These are phyloP conservation scores for Mychonastes homosphaera DNA, from an alignment of 139 green algal species.

Conservation along the genomic window DNA sequence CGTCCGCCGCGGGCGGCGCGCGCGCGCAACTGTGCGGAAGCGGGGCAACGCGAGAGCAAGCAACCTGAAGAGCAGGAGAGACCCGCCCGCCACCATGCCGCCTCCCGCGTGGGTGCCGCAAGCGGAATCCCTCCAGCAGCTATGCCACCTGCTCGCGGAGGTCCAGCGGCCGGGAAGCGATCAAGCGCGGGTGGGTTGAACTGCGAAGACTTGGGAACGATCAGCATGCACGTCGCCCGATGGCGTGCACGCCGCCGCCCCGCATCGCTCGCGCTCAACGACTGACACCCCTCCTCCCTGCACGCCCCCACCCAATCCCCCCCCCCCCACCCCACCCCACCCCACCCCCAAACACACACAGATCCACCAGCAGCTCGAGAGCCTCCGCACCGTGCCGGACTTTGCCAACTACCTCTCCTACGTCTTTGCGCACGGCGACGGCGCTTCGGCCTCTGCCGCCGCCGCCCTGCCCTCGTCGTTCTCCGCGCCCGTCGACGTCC, in stretches of 20 bases:
- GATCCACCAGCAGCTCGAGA: slow-evolving; percentile 76
- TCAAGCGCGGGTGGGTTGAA: slow-evolving; percentile 50
- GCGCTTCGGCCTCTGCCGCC: not conserved
- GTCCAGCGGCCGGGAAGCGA: slow-evolving; percentile 72
- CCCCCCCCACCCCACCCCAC: not conserved
- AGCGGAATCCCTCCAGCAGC: slow-evolving; percentile 53
- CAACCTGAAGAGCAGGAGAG: not conserved
- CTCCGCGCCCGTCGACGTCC: slow-evolving; percentile 37
- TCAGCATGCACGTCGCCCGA: not conserved
- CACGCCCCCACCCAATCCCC: not conserved
- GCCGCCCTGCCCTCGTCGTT: not conserved
- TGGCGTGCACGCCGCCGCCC: not conserved
- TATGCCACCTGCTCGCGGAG: slow-evolving; percentile 62
- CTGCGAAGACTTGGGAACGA: not conserved
- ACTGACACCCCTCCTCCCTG: too few relatives aligned
- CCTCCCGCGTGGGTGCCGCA: slow-evolving; percentile 52
- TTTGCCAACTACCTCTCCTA: slow-evolving; percentile 94
- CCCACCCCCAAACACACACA: slow-evolving; percentile 22
- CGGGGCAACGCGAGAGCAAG: too few relatives aligned
- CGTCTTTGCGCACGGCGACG: slow-evolving; percentile 65
- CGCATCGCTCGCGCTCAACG: not conserved
- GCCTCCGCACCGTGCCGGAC: slow-evolving; percentile 64
- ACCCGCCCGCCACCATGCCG: not conserved
- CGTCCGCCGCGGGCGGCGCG: too few relatives aligned
- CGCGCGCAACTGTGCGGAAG: too few relatives aligned